These are phyloP conservation scores for Chenopodium album DNA, from an alignment of 148 eudicot species.

Conservation along the genomic window DNA sequence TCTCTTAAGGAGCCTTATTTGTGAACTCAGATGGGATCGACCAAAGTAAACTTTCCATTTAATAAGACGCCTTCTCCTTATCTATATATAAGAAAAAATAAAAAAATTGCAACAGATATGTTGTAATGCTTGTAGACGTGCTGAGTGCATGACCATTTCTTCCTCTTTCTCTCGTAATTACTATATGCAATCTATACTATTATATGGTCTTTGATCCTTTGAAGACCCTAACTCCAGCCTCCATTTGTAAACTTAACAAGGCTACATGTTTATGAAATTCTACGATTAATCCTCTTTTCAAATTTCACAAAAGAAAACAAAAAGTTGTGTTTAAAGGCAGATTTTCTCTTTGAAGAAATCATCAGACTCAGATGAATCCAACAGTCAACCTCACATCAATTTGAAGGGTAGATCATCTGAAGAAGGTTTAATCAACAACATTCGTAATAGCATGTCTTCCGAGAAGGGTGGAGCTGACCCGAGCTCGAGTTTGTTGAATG, in stretches of 20 bases:
- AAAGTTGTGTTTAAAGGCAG: conserved; percentile 82
- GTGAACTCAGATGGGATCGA: too few species aligned
- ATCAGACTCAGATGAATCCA: conserved; percentile 50
- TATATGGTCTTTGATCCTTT: background rate
- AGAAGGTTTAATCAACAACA: conserved; percentile 17
- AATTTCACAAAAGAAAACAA: too few species aligned
- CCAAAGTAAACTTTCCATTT: too few species aligned
- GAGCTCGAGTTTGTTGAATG: conserved; percentile 38
- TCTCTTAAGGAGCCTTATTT: too few species aligned
- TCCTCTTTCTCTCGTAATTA: background rate
- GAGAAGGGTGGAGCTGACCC: conserved; percentile 54
- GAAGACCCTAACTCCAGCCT: background rate
- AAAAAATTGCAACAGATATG: too few species aligned
- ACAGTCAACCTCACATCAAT: conserved; percentile 69
- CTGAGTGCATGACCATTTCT: too few species aligned
- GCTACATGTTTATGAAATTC: background rate
- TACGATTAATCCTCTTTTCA: too few species aligned
- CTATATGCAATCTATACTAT: background rate
- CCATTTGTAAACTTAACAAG: background rate
- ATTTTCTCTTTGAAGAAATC: conserved; percentile 91
- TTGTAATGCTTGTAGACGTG: too few species aligned
- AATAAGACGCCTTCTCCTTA: too few species aligned
- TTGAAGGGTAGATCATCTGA: conserved; percentile 45
- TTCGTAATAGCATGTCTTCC: conserved; percentile 35
- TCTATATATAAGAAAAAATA: too few species aligned